Evolutionary conservation across 805 yeast genomes (phyloP).

Genomic region (Metschnikowia drakensbergensis): DNA sequence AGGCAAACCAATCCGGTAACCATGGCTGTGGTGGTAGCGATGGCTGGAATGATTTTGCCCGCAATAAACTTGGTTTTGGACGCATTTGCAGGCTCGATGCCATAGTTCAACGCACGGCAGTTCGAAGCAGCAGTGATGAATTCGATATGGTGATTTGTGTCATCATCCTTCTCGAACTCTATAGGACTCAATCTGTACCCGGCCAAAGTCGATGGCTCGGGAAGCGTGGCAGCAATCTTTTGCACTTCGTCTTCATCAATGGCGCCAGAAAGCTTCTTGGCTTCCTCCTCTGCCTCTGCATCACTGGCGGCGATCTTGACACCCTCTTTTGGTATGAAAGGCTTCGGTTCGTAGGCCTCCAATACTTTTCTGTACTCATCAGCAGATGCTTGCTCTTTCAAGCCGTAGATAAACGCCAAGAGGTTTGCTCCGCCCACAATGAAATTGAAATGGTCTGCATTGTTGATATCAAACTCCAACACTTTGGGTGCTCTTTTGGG

Average conservation of each 20-base stretch:
- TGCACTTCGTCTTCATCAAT: slow-evolving; percentile 63
- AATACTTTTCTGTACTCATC: slow-evolving; percentile 55
- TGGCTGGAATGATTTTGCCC: slow-evolving; percentile 97
- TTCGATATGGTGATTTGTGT: slow-evolving; percentile 92
- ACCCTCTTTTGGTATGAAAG: slow-evolving; percentile 72
- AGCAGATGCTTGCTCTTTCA: slow-evolving; percentile 66
- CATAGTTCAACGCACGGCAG: slow-evolving; percentile 89
- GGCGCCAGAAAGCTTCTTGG: slow-evolving; percentile 34
- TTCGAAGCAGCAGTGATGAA: slow-evolving; percentile 95
- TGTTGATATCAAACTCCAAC: slow-evolving; percentile 68
- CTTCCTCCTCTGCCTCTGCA: slow-evolving; percentile 85
- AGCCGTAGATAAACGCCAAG: slow-evolving; percentile 85
- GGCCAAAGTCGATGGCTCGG: slow-evolving; percentile 82
- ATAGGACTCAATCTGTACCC: slow-evolving; percentile 86
- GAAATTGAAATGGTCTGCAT: slow-evolving; percentile 77
- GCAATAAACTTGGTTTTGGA: slow-evolving; percentile 95
- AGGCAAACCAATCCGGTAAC: slow-evolving; percentile 93
- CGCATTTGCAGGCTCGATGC: slow-evolving; percentile 83
- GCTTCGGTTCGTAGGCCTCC: slow-evolving; percentile 37
- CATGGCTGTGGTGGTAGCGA: slow-evolving; percentile 97
- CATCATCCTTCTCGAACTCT: slow-evolving; percentile 98
- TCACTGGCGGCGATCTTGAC: slow-evolving; percentile 81
- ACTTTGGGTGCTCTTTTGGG: slow-evolving; percentile 95
- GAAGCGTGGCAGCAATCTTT: slow-evolving; percentile 70
- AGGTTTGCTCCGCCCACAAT: slow-evolving; percentile 87